phyloP scores from a whole-genome alignment of 345 rosid genomes.

The Salix koriyanagi region DNA sequence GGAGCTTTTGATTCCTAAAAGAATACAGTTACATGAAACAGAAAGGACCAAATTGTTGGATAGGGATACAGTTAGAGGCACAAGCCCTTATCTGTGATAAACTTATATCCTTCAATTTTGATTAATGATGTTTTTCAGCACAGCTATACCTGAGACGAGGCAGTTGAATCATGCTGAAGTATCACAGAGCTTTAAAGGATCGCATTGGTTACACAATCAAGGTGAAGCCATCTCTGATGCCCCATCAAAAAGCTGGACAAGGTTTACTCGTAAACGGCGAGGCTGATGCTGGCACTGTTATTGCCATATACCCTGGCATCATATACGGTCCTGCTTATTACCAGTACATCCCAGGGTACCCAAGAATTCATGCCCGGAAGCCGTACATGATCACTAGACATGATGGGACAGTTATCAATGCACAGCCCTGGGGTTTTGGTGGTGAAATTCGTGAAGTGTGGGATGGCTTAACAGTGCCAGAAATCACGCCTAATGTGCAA shows the following conservation, averaged over 20 bases:
- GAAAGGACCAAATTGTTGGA: background rate
- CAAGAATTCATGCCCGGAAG: conserved; percentile 57
- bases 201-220: conserved; percentile 56
- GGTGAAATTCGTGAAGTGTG: conserved; percentile 58
- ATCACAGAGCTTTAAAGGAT: conserved; percentile 58
- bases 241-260: conserved; percentile 64
- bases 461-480: conserved; percentile 41
- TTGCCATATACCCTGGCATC: conserved; percentile 86
- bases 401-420: conserved; percentile 73
- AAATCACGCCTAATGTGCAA: conserved; percentile 21
- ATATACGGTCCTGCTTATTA: conserved; percentile 67
- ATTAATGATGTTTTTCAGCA: conserved; percentile 52
- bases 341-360: conserved; percentile 77
- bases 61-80: background rate
- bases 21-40: too few species aligned
- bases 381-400: conserved; percentile 75
- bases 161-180: conserved; percentile 52
- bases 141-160: conserved; percentile 67
- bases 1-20: too few species aligned
- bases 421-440: conserved; percentile 88
- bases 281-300: conserved; percentile 71
- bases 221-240: conserved; percentile 60
- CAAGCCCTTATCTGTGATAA: background rate
- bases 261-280: conserved; percentile 75
- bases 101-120: conserved; percentile 21